Conservation (phyloP, 2,329 filamentous ascomycete genomes). For the Ceratocystis ficicola region DNA sequence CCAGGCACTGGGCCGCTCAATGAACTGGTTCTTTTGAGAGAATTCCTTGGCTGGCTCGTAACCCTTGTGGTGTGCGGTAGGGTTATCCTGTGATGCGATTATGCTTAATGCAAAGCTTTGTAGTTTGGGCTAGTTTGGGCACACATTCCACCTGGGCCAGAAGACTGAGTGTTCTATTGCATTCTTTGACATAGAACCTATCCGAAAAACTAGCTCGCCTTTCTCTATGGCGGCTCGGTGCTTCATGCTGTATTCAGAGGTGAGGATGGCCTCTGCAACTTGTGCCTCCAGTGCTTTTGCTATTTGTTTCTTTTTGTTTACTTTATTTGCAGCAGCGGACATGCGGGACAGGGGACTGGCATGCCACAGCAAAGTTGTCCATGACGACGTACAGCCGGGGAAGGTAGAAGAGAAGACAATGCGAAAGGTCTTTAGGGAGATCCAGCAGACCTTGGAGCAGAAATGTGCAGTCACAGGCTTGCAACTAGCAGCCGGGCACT, state of each 20-base stretch:
- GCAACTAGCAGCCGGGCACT: neutral
- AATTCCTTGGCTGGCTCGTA: neutral
- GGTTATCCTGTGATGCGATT: neutral
- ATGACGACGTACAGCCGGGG: neutral
- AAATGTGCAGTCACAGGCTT: neutral
- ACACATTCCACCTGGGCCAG: neutral
- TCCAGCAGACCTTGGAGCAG: neutral
- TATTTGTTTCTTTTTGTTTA: neutral
- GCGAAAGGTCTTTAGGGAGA: constrained; percentile 10
- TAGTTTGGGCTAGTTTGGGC: neutral
- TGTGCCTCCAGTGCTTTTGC: neutral
- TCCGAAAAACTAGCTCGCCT: too few species aligned
- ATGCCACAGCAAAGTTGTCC: neutral
- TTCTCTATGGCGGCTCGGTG: too few species aligned
- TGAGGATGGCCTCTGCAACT: neutral
- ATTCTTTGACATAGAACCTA: too few species aligned
- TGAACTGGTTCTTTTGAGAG: neutral
- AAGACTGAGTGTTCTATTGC: neutral
- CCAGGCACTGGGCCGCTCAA: neutral
- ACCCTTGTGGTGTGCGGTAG: neutral
- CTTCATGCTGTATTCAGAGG: too few species aligned
- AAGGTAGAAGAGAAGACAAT: neutral
- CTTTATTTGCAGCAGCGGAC: neutral
- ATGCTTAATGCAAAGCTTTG: too few species aligned
- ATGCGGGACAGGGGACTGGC: constrained; percentile 3